phyloP scores from a whole-genome alignment of 1,139 yeast species.

The Torulaspora globosa region DNA sequence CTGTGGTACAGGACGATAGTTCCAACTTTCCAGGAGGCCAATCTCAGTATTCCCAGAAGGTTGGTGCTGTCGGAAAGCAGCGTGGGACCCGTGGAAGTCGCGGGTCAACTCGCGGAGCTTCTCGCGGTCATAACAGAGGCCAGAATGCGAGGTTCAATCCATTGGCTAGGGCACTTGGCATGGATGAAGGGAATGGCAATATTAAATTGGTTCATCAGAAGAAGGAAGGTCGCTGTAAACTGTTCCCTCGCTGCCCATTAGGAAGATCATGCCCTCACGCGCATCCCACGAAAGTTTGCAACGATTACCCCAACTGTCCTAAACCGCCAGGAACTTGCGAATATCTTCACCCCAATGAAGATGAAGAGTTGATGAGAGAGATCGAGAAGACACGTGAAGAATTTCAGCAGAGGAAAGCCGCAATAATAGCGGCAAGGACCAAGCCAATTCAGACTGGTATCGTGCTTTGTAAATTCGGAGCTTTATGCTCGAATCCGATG shows the following conservation, averaged over 20 bases:
- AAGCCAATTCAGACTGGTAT: slow-evolving; percentile 44
- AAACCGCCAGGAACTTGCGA: slow-evolving; percentile 80
- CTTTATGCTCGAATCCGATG: slow-evolving; percentile 64
- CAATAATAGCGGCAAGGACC: slow-evolving; percentile 35
- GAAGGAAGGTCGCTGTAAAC: slow-evolving; percentile 64
- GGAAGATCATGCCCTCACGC: slow-evolving; percentile 65
- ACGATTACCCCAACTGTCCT: slow-evolving; percentile 73
- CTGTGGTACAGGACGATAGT: slow-evolving; percentile 13
- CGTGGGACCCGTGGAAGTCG: slow-evolving; percentile 32
- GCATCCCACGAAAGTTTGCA: slow-evolving; percentile 76
- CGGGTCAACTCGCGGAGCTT: slow-evolving; percentile 24
- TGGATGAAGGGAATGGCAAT: slow-evolving; percentile 24
- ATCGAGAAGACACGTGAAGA: slow-evolving; percentile 56
- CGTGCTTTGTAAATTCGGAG: slow-evolving; percentile 70
- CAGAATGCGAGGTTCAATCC: slow-evolving; percentile 34
- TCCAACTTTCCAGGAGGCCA: slow-evolving; percentile 18
- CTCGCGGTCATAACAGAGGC: slow-evolving; percentile 23
- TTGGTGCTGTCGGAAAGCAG: slow-evolving; percentile 23
- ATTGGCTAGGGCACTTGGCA: slow-evolving; percentile 35
- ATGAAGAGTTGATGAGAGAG: slow-evolving; percentile 63
- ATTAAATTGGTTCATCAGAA: slow-evolving; percentile 34
- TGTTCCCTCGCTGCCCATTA: slow-evolving; percentile 70
- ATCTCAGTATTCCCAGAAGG: slow-evolving; percentile 26
- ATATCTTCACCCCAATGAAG: slow-evolving; percentile 80
- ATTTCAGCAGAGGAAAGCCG: slow-evolving; percentile 44